Evolutionary conservation across 2,329 filamentous ascomycete genomes (phyloP), one percentile per base, ranked within the genome.

Genomic region (Camptophora hylomeconis): DNA sequence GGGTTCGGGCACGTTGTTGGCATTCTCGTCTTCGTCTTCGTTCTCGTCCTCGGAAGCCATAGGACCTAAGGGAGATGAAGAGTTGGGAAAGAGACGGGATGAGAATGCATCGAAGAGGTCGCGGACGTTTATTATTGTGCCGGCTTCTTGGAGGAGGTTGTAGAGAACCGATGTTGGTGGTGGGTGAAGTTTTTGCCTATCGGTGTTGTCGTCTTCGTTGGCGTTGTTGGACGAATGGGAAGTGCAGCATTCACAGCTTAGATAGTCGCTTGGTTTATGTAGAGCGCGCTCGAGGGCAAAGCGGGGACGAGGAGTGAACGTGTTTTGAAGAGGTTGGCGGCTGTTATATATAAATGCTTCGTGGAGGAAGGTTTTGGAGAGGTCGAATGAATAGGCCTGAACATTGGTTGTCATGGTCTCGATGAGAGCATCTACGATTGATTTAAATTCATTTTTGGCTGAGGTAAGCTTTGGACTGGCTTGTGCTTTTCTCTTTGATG

Each of bases 71-170:
- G 19, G 19, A n/a, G 8, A 8, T 8, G 19, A n/a, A 20, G 19
- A n/a, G 8, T 10, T 6, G 6, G 23, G 17, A 5, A 26, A 3
- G 17, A 31, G 5, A 5, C 29, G 29, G 7, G 29, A 31, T 21
- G 15, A 58, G 46, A 75, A 76, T 2, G 72, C 70, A 24, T 64
- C 60, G 67, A 69, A 74, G 11, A 76, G 42, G 52, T 77, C 72
- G 33, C 61, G 61, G 7, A 66, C 63, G 40, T 76, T 77, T 44
- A 76, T 65, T 32, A 75, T 40, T 5, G 58, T 57, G 0, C 71
- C 72, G 1, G 71, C 73, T 45, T 76, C 72, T 11, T 75, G 57
- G 43, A 75, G 74, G 27, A 77, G 53, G 37, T 71, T 68, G 44
- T 75, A 75, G 14, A 76, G 42, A 12, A 75, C 64, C 3, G 70